A percentile compares a stretch with the other conserved stretches of the same genome.
Evolutionary conservation across 2,329 filamentous ascomycete genomes (phyloP).

Genomic region (Arachnomyces sp.): DNA sequence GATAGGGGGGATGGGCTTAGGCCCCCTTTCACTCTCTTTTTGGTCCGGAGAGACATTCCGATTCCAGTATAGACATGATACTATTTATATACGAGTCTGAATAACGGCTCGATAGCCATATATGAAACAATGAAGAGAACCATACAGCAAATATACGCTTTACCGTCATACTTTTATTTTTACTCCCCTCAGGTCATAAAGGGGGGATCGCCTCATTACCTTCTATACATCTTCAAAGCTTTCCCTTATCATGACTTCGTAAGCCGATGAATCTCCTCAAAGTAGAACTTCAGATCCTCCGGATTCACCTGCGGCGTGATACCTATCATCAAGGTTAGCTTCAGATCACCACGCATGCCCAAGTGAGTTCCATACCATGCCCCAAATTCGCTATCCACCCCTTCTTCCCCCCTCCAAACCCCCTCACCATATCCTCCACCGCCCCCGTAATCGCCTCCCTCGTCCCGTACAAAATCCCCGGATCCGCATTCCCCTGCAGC

Average conservation of each 20-base stretch:
- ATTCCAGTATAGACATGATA: no score
- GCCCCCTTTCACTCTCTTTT: no score
- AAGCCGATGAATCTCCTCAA: constrained; percentile 74
- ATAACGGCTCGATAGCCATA: no score
- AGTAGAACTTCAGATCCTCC: constrained; percentile 86
- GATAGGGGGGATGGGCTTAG: no score
- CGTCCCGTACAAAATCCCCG: constrained; percentile 82
- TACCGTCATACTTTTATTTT: no score
- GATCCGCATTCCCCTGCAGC: constrained; percentile 92
- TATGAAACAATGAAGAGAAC: no score
- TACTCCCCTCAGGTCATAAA: no score
- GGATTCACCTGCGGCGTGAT: constrained; percentile 94
- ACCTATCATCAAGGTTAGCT: constrained; percentile 43
- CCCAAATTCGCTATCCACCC: constrained; percentile 97
- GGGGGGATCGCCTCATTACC: no score
- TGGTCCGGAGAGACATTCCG: no score
- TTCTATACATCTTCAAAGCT: neutral
- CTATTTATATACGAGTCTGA: neutral
- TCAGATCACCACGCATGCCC: neutral
- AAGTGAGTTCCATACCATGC: constrained; percentile 58
- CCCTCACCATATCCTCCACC: constrained; percentile 77
- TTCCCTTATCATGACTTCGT: constrained; percentile 23
- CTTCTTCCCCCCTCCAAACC: constrained; percentile 73
- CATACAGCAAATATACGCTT: no score
- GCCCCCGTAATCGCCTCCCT: constrained; percentile 70